Base-by-base conservation (phyloP, 768 basidiomycete species). In the Mycena galopus region DNA sequence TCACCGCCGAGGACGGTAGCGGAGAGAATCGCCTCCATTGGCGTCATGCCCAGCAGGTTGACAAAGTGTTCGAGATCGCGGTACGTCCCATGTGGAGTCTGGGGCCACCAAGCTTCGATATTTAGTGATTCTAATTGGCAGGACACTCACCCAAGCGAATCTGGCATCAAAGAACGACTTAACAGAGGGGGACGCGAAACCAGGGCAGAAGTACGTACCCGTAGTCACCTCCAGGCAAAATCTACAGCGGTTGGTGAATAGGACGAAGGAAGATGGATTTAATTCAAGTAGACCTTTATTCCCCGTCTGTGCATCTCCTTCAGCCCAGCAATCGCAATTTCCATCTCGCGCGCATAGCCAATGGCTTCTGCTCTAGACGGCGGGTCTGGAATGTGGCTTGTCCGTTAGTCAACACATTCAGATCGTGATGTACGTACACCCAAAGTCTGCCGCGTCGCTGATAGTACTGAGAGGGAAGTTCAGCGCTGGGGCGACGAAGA, bases 221-320 rank as follows among this genome's bases (percentile, higher is more conserved):
- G 50, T 84, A 84, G 65, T 84, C 83, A 27, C 82, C 83, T 0
- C 83, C 83, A 1, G 83, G 82, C 55, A 84, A 79, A 29, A 84
- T 33, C 73, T 71, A 59, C 21, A 9, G 17, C 6, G 7, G 5
- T 21, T 21, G 7, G 5, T 47, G 7, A 23, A 47, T 11, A n/a
- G 1, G 21, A 21, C n/a, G 5, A 47, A n/a, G 7, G 17, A 47
- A 47, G 21, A n/a, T 5, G n/a, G 21, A 19, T n/a, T 47, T 8
- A 23, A 21, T n/a, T n/a, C 21, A 47, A n/a, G n/a, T n/a, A n/a
- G 44, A 51, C 73, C 67, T 80, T 83, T 51, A 83, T 81, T 1
- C 82, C 83, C 0, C 82, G 79, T 29, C 27, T 78, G 66, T 79
- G 79, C 83, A 84, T 83, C 67, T 82, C 83, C 59, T 82, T 82